Conservation (phyloP, 2,329 filamentous ascomycete species). For the Hawksworthiomyces lignivorus region DNA sequence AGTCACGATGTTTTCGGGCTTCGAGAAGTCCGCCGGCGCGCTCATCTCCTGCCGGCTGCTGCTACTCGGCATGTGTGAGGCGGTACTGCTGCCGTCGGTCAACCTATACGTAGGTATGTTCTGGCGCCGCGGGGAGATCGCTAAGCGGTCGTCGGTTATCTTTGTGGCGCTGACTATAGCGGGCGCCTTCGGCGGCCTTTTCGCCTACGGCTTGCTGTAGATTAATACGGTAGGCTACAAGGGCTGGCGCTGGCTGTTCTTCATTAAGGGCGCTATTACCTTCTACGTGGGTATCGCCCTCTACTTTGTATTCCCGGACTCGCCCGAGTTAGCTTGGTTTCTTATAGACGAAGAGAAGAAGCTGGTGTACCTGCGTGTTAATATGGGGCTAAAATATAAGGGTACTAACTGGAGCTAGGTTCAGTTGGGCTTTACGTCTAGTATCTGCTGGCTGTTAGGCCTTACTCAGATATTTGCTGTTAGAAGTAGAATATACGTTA, state of each 20-base stretch:
- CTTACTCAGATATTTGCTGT: too few relatives aligned
- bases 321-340: too few relatives aligned
- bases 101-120: slow-evolving; percentile 33
- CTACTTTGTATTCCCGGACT: too few relatives aligned
- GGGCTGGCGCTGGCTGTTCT: slow-evolving; percentile 41
- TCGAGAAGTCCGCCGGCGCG: slow-evolving; percentile 46
- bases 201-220: slow-evolving; percentile 5
- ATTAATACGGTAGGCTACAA: slow-evolving; percentile 1
- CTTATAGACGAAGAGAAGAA: too few relatives aligned
- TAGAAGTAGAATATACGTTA: too few relatives aligned
- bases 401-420: too few relatives aligned
- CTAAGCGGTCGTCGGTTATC: slow-evolving; percentile 26
- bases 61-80: slow-evolving; percentile 51
- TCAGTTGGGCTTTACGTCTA: too few relatives aligned
- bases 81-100: slow-evolving; percentile 52
- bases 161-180: slow-evolving; percentile 28
- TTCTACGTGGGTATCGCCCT: too few relatives aligned
- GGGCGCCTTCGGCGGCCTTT: slow-evolving; percentile 8
- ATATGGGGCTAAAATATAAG: too few relatives aligned
- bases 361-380: too few relatives aligned
- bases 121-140: slow-evolving; percentile 6
- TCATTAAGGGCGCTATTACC: slow-evolving; percentile 25
- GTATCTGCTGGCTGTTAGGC: too few relatives aligned
- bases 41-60: slow-evolving; percentile 51
- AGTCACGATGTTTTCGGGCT: slow-evolving; percentile 47